Conservation (phyloP, 768 basidiomycete genomes). For the Trametopsis cervina region DNA sequence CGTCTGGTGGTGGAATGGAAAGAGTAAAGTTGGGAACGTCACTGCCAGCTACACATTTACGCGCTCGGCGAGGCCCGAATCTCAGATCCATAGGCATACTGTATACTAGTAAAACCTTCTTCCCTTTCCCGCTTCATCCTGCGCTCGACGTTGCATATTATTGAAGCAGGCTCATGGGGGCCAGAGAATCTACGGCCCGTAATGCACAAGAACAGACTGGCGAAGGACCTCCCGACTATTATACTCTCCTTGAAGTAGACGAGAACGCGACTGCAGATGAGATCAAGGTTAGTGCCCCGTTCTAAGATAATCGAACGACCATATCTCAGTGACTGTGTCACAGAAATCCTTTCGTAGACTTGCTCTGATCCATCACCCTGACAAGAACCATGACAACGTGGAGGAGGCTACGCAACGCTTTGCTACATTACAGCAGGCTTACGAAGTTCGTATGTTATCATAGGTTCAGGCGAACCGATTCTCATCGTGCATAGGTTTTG, state of each 20-base stretch:
- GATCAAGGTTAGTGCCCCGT: slow-evolving; percentile 58
- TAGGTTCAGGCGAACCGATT: background rate
- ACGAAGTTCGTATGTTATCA: slow-evolving; percentile 58
- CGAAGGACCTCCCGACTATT: slow-evolving; percentile 55
- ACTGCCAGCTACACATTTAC: background rate
- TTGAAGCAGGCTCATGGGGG: background rate
- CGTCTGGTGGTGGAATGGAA: background rate
- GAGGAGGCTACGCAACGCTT: slow-evolving; percentile 87
- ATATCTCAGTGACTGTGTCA: background rate
- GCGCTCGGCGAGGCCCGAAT: background rate
- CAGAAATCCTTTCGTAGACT: slow-evolving; percentile 62
- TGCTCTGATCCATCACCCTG: slow-evolving; percentile 81
- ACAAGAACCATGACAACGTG: slow-evolving; percentile 78
- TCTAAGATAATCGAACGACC: background rate
- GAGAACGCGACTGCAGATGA: slow-evolving; percentile 83
- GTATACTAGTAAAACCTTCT: background rate
- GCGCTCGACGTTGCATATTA: too few species aligned
- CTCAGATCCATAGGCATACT: background rate
- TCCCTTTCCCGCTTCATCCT: too few species aligned
- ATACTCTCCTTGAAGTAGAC: slow-evolving; percentile 71
- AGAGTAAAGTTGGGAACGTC: background rate
- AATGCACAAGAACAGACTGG: slow-evolving; percentile 9
- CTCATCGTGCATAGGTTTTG: slow-evolving; percentile 50
- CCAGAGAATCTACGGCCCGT: background rate
- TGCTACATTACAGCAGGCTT: slow-evolving; percentile 87